Conservation (phyloP, 345 rosid genomes). For the Bruguiera parviflora region DNA sequence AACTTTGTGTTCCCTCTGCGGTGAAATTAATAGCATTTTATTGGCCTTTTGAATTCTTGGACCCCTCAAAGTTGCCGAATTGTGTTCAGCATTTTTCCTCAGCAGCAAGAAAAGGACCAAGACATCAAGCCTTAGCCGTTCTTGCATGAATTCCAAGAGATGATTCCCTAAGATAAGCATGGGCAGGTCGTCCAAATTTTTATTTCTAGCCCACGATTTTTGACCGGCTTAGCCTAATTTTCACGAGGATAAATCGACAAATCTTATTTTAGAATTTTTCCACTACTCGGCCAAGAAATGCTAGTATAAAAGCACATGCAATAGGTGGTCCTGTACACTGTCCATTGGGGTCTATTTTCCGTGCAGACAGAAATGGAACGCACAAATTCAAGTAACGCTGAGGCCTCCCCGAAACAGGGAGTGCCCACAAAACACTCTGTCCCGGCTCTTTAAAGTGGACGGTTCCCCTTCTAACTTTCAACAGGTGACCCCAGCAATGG, state of each 20-base stretch:
- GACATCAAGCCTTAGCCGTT: background rate
- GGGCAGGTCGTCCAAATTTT: background rate
- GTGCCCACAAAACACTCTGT: slow-evolving; percentile 11
- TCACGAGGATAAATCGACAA: background rate
- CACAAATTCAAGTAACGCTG: slow-evolving; percentile 15
- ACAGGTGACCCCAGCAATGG: slow-evolving; percentile 17
- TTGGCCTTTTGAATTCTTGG: no score
- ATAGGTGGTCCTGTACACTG: background rate
- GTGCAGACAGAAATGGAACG: slow-evolving; percentile 18
- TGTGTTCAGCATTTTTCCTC: background rate
- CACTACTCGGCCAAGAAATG: background rate
- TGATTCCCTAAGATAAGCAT: background rate
- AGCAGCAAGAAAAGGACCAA: background rate
- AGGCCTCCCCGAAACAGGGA: slow-evolving; percentile 14
- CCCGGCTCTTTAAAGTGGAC: slow-evolving; percentile 9
- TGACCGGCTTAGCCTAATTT: slow-evolving; percentile 6
- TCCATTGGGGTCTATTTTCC: no score
- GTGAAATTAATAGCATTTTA: no score
- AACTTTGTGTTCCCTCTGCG: no score
- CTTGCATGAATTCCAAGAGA: background rate
- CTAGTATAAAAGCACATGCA: background rate
- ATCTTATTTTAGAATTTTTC: no score
- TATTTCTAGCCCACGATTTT: background rate
- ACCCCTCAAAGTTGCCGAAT: no score
- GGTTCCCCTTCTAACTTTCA: slow-evolving; percentile 28